Evolutionary conservation across 257 asterid genomes (phyloP).

Genomic region (Nicotiana noctiflora): DNA sequence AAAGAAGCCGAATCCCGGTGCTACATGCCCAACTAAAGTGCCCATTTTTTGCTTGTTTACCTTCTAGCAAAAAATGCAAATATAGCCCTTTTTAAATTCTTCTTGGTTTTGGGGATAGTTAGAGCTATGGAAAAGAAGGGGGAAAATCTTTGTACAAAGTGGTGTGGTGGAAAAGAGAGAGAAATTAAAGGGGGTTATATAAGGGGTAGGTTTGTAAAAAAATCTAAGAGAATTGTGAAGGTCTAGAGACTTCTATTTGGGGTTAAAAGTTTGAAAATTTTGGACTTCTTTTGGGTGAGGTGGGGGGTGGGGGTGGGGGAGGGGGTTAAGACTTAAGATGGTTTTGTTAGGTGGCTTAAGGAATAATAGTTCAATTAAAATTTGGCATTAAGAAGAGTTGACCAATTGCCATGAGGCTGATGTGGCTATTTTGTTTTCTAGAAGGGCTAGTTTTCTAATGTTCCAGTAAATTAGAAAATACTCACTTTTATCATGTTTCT

Average conservation of each 20-base stretch:
- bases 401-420: neutral
- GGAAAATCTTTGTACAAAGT: neutral
- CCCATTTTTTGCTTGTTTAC: conserved; percentile 31
- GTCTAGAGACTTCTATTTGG: neutral
- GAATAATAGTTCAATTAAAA: neutral
- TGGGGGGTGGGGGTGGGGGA: no score
- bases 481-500: no score
- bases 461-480: no score
- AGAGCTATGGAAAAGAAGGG: neutral
- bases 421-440: neutral
- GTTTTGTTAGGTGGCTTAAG: neutral
- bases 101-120: neutral
- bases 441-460: neutral
- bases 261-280: neutral
- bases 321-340: no score
- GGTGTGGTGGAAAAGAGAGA: neutral
- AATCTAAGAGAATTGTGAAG: neutral
- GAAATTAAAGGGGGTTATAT: neutral
- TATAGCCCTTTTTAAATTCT: neutral
- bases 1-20: conserved; percentile 60
- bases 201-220: neutral
- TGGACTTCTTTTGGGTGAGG: neutral
- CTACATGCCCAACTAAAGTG: conserved; percentile 56
- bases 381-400: neutral
- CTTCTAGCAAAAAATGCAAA: neutral